phyloP scores from a whole-genome alignment of 768 basidiomycete species.

The Trichaptum fuscoviolaceum region DNA sequence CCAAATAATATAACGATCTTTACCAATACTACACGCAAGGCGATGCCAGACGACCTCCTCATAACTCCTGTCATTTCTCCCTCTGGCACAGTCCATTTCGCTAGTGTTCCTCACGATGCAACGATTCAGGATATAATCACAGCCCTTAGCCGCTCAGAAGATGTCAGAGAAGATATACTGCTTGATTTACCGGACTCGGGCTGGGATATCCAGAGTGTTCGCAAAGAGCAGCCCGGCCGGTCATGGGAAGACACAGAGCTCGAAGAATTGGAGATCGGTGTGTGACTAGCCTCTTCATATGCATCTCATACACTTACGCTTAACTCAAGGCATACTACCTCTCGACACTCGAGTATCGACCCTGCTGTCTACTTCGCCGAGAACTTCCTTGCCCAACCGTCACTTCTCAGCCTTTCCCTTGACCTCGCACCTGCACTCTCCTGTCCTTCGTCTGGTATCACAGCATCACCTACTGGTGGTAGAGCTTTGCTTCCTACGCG shows the following conservation, averaged over 20 bases:
- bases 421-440: constrained; percentile 61
- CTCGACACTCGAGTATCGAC: constrained; percentile 44
- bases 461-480: constrained; percentile 56
- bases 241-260: constrained; percentile 72
- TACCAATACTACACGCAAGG: background rate
- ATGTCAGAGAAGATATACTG: constrained; percentile 49
- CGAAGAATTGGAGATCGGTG: constrained; percentile 59
- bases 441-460: constrained; percentile 67
- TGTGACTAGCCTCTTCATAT: constrained; percentile 14
- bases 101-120: constrained; percentile 47
- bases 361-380: constrained; percentile 36
- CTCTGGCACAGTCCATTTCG: constrained; percentile 57
- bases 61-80: constrained; percentile 59
- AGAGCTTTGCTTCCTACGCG: constrained; percentile 51
- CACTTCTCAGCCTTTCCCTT: constrained; percentile 69
- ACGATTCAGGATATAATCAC: constrained; percentile 58
- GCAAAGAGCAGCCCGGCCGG: constrained; percentile 52
- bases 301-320: constrained; percentile 12
- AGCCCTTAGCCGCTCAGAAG: constrained; percentile 39
- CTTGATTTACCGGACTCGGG: constrained; percentile 50
- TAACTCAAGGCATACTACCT: constrained; percentile 43
- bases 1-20: background rate
- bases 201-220: constrained; percentile 68
- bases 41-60: constrained; percentile 16
- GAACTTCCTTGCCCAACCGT: constrained; percentile 31